These are phyloP conservation scores for Tuber brumale DNA, from an alignment of 495 filamentous ascomycete species.

Conservation along the genomic window DNA sequence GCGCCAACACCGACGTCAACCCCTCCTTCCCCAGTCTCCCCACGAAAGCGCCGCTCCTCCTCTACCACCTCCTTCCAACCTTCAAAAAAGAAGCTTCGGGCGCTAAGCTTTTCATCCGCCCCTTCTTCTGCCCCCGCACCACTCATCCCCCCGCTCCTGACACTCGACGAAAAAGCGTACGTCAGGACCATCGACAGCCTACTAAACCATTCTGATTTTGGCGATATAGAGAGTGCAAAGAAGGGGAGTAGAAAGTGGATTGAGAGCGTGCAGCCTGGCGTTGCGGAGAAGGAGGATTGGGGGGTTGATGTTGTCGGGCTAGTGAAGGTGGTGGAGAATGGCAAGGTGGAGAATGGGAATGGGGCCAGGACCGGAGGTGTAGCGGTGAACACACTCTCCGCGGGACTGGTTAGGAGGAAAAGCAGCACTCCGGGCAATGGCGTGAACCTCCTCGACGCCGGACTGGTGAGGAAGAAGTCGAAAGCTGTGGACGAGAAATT, in stretches of 20 bases:
- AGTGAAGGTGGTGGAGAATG: constrained; percentile 17
- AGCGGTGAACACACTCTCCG: constrained; percentile 39
- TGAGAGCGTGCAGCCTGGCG: constrained; percentile 48
- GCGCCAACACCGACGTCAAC: constrained; percentile 7
- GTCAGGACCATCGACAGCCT: constrained; percentile 69
- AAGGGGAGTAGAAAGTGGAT: constrained; percentile 69
- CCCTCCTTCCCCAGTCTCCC: constrained; percentile 16
- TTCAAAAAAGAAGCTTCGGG: constrained; percentile 43
- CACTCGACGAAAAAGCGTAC: constrained; percentile 67
- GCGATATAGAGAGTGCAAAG: constrained; percentile 58
- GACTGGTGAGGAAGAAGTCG: constrained; percentile 39
- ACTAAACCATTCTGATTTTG: constrained; percentile 75
- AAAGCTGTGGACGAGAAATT: constrained; percentile 35
- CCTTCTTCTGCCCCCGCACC: constrained; percentile 25
- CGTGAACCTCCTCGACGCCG: constrained; percentile 34
- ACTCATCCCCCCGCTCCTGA: constrained; percentile 48
- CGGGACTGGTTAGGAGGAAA: constrained; percentile 58
- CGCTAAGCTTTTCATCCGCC: constrained; percentile 28
- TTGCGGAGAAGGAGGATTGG: constrained; percentile 44
- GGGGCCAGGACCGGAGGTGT: constrained; percentile 8
- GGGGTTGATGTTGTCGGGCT: constrained; percentile 53
- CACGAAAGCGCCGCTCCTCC: constrained; percentile 35
- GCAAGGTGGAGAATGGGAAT: not conserved
- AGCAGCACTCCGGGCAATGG: not conserved
- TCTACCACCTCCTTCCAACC: constrained; percentile 22